Evolutionary conservation across 768 basidiomycete species (phyloP).

Genomic region (Auriscalpium orientale): DNA sequence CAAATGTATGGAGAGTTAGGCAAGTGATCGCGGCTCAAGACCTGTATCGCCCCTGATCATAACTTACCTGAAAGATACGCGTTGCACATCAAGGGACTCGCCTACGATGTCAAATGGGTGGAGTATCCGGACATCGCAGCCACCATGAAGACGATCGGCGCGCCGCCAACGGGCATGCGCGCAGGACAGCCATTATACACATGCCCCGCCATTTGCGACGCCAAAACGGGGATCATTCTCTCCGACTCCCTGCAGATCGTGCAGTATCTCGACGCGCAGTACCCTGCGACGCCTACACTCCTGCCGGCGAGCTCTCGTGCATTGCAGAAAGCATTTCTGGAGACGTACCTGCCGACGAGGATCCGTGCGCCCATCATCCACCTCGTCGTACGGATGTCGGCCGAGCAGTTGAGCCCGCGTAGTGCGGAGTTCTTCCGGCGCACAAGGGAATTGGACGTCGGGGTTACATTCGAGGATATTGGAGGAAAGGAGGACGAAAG

Average conservation of each 20-base stretch:
- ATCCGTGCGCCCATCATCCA: background rate
- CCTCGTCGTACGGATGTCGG: background rate
- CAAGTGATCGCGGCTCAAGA: no score
- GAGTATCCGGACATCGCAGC: background rate
- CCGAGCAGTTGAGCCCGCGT: background rate
- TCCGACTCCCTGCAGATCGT: conserved; percentile 15
- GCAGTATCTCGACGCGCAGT: conserved; percentile 14
- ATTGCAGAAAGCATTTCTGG: conserved; percentile 1
- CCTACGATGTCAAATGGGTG: background rate
- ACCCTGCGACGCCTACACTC: conserved; percentile 4
- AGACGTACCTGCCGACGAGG: background rate
- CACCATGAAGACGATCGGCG: background rate
- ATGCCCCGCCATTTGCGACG: conserved; percentile 12
- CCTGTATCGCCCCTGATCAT: no score
- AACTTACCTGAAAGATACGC: background rate
- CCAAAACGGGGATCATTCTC: conserved; percentile 3
- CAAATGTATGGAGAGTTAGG: no score
- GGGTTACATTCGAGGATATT: background rate
- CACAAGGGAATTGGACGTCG: conserved; percentile 3
- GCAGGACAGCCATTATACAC: conserved; percentile 8
- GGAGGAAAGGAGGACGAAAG: background rate
- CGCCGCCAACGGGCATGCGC: background rate
- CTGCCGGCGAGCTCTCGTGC: conserved; percentile 4
- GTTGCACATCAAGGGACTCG: background rate
- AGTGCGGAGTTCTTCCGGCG: conserved; percentile 6